Base-by-base conservation (phyloP, 352 stramenopile genomes). In the Phytopythium mirpurense region DNA sequence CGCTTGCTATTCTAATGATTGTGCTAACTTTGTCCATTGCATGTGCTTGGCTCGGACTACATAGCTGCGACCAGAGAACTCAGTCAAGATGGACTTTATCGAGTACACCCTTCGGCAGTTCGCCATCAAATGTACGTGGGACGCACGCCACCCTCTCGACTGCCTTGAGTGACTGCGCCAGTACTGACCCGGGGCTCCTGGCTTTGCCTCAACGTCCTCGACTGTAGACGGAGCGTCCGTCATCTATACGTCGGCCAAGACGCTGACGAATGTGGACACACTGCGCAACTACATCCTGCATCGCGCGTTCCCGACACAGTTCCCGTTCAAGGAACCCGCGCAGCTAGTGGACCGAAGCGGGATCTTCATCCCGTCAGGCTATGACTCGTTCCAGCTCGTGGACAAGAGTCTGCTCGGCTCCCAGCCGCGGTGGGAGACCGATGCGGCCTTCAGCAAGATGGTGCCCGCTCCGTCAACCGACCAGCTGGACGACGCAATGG, bases 51-150 rank as follows among this genome's bases (percentile, higher is more conserved):
- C 40, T 45, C 48, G 36, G 50, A 42, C 7, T 57, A 88, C n/a
- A n/a, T n/a, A n/a, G 79, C 53, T 87, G 45, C 74, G 78, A 27
- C 73, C 73, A 8, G 83, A 93, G 47, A 90, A 88, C 63, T 90
- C 83, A 7, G 60, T 90, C 19, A 89, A 92, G 57, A 88, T 90
- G 73, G 83, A 93, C 59, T 93, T 86, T 60, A 78, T 92, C 37
- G 78, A 93, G 64, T 92, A 79, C 51, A 81, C 71, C 6, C 65
- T 93, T 32, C 83, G 83, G 36, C 78, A 90, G 42, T 86, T 88
- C 51, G 79, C 78, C 11, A 83, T 93, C 63, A 73, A 72, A 61
- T 90, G 83, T 91, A 74, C 56, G 79, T 71, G n/a, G n/a, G n/a
- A n/a, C n/a, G n/a, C n/a, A n/a, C n/a, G n/a, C n/a, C n/a, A n/a